Percentiles rank a stretch among this genome's conserved stretches.
Conservation (phyloP, 371 early-diverging fungal species). For the Lichtheimia ornata region DNA sequence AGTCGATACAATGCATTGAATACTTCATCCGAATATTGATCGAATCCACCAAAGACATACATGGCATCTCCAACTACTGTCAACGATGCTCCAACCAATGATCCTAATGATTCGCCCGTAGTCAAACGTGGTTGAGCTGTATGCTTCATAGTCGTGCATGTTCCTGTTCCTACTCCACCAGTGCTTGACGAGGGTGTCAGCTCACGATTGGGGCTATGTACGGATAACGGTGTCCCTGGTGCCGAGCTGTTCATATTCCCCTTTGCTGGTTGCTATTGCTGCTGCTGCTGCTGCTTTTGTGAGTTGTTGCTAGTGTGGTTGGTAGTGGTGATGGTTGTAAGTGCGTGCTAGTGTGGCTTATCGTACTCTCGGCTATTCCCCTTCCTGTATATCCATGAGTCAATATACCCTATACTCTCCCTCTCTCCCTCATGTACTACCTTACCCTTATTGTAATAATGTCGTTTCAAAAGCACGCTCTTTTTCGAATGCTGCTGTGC, state of each 20-base stretch:
- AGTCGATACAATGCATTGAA: slow-evolving; percentile 64
- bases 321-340: too few species aligned
- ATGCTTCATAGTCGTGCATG: slow-evolving; percentile 17
- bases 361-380: too few species aligned
- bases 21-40: slow-evolving; percentile 70
- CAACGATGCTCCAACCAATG: slow-evolving; percentile 66
- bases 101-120: slow-evolving; percentile 53
- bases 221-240: slow-evolving; percentile 20
- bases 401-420: too few species aligned
- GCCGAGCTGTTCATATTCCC: slow-evolving; percentile 20
- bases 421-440: too few species aligned
- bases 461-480: too few species aligned
- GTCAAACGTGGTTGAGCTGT: slow-evolving; percentile 39
- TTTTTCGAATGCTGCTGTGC: too few species aligned
- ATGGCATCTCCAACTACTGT: slow-evolving; percentile 48
- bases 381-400: too few species aligned
- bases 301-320: too few species aligned
- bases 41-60: slow-evolving; percentile 72
- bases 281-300: too few species aligned
- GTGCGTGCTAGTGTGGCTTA: too few species aligned
- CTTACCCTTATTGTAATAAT: too few species aligned
- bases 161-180: slow-evolving; percentile 3
- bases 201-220: slow-evolving; percentile 18
- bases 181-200: slow-evolving; percentile 22
- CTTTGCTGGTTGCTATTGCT: background rate